Evolutionary conservation across 139 green algal species (phyloP).

Genomic region (Astrephomene gubernaculifera): DNA sequence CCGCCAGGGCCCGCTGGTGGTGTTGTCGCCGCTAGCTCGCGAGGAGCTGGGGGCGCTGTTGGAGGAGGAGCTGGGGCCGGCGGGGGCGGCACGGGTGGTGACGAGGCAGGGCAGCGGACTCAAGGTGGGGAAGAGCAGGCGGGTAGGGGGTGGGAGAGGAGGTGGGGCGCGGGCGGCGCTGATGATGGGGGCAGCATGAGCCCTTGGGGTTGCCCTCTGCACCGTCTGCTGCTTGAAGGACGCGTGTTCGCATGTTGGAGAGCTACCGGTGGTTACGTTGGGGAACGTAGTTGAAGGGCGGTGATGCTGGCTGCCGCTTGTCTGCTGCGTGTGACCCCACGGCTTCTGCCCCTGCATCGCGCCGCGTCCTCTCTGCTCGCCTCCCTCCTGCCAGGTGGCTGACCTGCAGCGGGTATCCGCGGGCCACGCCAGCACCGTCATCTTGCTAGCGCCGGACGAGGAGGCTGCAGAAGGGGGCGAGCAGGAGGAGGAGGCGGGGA

Average conservation of each 20-base stretch:
- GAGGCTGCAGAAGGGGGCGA: background rate
- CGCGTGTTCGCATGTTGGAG: background rate
- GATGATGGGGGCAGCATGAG: background rate
- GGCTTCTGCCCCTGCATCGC: background rate
- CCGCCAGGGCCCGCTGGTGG: constrained; percentile 54
- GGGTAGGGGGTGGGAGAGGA: background rate
- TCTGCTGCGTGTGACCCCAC: background rate
- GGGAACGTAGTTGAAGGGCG: background rate
- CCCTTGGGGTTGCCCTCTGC: too few relatives aligned
- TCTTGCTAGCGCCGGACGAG: constrained; percentile 52
- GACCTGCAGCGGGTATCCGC: constrained; percentile 54
- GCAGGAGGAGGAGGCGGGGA: background rate
- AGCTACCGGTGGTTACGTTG: too few relatives aligned
- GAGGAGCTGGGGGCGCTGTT: background rate
- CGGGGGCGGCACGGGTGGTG: constrained; percentile 30
- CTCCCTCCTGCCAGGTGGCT: constrained; percentile 23
- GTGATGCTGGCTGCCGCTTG: background rate
- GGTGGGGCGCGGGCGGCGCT: background rate
- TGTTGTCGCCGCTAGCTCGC: constrained; percentile 43
- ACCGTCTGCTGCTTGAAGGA: background rate
- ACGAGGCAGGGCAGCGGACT: constrained; percentile 44
- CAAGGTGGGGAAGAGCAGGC: background rate
- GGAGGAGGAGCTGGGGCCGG: constrained; percentile 22
- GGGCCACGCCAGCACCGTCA: constrained; percentile 50
- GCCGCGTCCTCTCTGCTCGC: background rate